A percentile compares a stretch with the other conserved stretches of the same genome.
Conservation (phyloP, 179 eudicot genomes). For the Monotropa hypopitys region DNA sequence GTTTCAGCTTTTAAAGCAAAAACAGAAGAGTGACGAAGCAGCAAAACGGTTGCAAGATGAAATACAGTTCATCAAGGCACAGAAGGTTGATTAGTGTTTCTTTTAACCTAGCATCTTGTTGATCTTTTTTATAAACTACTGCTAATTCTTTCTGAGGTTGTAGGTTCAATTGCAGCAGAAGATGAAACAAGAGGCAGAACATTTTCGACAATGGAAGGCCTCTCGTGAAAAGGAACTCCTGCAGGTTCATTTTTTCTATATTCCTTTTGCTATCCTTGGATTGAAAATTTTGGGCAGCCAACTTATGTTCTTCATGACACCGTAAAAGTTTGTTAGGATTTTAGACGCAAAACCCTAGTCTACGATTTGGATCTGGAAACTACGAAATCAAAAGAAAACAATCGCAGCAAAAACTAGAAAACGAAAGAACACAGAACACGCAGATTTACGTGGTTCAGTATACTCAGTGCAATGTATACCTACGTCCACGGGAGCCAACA, state of each 20-base stretch:
- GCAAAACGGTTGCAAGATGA: slow-evolving; percentile 92
- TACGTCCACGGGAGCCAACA: no score
- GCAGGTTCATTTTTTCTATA: slow-evolving; percentile 45
- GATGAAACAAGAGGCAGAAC: slow-evolving; percentile 97
- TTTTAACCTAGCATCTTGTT: neutral
- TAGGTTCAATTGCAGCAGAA: slow-evolving; percentile 96
- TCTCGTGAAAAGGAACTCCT: slow-evolving; percentile 91
- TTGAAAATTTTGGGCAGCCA: neutral
- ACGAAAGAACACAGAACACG: no score
- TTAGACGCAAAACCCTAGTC: no score
- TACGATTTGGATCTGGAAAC: no score
- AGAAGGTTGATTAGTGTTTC: slow-evolving; percentile 47
- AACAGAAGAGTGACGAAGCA: slow-evolving; percentile 98
- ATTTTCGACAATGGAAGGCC: slow-evolving; percentile 97
- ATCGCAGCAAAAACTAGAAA: no score
- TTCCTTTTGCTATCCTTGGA: neutral
- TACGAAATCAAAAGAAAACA: no score
- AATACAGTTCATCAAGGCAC: slow-evolving; percentile 89
- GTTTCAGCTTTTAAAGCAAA: slow-evolving; percentile 88
- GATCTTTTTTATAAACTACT: neutral
- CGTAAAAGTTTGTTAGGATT: neutral
- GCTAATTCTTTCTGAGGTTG: slow-evolving; percentile 14
- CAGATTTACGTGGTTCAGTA: no score
- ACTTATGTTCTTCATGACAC: neutral
- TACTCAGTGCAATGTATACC: no score